phyloP scores from a whole-genome alignment of 306 rosid genomes.

The Aeschynomene evenia region DNA sequence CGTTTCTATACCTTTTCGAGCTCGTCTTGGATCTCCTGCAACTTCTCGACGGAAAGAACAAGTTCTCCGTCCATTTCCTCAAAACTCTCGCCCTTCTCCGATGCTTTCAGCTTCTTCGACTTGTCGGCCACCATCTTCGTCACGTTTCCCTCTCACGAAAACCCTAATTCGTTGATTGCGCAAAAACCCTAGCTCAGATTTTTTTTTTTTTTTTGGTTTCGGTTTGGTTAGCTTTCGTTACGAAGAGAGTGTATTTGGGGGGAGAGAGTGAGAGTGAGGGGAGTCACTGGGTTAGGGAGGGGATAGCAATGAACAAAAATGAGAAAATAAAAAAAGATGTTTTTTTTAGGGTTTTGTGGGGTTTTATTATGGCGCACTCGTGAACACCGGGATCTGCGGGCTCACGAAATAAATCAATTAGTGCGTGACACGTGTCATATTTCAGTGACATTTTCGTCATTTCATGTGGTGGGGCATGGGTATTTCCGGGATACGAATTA shows the following conservation, averaged over 20 bases:
- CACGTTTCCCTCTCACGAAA: neutral
- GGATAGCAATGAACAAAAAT: neutral
- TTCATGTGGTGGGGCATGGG: neutral
- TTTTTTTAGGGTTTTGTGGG: conserved; percentile 65
- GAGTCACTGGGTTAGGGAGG: neutral
- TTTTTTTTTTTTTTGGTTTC: neutral
- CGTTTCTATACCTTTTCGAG: conserved; percentile 67
- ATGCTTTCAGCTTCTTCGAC: conserved; percentile 60
- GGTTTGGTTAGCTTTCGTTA: neutral
- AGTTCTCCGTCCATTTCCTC: conserved; percentile 71
- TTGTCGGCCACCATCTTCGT: conserved; percentile 66
- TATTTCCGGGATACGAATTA: neutral
- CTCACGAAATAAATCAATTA: neutral
- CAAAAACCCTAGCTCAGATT: conserved; percentile 69
- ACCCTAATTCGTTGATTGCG: neutral
- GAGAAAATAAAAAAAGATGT: neutral
- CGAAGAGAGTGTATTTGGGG: neutral
- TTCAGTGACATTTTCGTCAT: neutral
- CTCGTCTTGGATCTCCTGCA: conserved; percentile 91
- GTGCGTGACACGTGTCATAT: conserved; percentile 18
- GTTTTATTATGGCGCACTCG: conserved; percentile 25
- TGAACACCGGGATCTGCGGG: neutral
- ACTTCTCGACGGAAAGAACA: conserved; percentile 70
- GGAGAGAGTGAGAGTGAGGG: neutral
- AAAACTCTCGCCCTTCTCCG: conserved; percentile 35